A percentile compares a stretch with the other conserved stretches of the same genome.
phyloP scores from a whole-genome alignment of 495 filamentous ascomycete genomes.

The Hypoxylon fuscum region DNA sequence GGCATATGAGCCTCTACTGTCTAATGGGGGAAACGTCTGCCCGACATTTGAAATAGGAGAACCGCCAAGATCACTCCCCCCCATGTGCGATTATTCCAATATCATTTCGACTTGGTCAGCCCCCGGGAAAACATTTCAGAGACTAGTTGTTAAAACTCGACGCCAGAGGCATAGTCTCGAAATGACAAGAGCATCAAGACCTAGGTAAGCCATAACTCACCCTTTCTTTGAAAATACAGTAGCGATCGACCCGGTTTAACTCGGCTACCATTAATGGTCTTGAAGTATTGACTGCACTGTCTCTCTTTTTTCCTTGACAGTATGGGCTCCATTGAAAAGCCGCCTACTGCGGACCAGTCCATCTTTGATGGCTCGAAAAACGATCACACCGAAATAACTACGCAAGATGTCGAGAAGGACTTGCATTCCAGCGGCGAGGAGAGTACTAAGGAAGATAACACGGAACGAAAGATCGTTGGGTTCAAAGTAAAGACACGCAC shows the following conservation, averaged over 20 bases:
- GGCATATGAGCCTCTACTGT: not conserved
- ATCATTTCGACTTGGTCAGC: not conserved
- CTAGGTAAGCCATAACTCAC: not conserved
- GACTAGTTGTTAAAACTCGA: slow-evolving; percentile 1
- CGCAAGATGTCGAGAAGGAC: not conserved
- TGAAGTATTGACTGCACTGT: not conserved
- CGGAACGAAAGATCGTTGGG: not conserved
- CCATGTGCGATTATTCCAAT: not conserved
- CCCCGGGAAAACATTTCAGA: slow-evolving; percentile 2
- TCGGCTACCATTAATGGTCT: not conserved
- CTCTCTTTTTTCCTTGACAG: not conserved
- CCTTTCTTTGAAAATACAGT: not conserved
- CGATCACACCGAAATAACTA: not conserved
- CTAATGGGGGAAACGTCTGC: not conserved
- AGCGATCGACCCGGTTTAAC: not conserved
- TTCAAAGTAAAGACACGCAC: not conserved
- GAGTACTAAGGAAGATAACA: not conserved
- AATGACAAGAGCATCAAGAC: not conserved
- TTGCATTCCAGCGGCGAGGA: slow-evolving; percentile 4
- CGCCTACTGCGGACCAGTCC: not conserved
- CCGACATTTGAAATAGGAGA: not conserved
- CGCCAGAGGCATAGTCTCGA: not conserved
- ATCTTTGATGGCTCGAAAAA: not conserved
- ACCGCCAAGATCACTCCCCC: not conserved
- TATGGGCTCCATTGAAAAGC: not conserved